Percentiles rank a stretch among this genome's conserved stretches.
Conservation (phyloP, 495 filamentous ascomycete genomes). For the Neurospora sublineolata region DNA sequence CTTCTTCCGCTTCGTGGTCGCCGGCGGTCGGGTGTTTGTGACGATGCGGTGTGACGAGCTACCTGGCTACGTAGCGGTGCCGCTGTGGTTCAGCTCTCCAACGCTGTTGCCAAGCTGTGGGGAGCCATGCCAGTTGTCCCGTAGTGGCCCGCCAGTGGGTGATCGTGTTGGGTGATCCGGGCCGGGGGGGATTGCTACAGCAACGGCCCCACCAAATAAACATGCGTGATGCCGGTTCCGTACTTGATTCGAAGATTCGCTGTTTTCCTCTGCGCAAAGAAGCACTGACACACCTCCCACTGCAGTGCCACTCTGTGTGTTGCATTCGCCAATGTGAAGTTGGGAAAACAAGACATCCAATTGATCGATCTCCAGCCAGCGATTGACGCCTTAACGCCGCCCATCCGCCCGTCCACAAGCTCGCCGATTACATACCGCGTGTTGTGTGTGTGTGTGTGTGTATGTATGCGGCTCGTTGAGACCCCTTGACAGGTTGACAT, state of each 20-base stretch:
- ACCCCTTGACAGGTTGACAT: neutral
- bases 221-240: neutral
- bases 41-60: neutral
- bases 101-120: neutral
- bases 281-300: neutral
- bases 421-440: neutral
- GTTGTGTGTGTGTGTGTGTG: neutral
- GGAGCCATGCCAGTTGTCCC: neutral
- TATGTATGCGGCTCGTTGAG: neutral
- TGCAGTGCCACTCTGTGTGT: neutral
- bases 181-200: conserved; percentile 1
- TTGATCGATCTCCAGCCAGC: neutral
- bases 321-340: neutral
- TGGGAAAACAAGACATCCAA: neutral
- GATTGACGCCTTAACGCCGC: neutral
- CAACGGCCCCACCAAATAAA: conserved; percentile 11
- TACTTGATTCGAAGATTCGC: neutral
- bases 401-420: neutral
- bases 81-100: neutral
- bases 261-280: neutral
- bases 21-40: neutral
- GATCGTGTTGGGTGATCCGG: neutral
- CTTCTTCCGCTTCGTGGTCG: neutral
- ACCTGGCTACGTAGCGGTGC: neutral
- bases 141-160: neutral